Percentiles rank a stretch among this genome's conserved stretches.
Conservation (phyloP, 352 stramenopile species). For the Phytophthora tentaculata region DNA sequence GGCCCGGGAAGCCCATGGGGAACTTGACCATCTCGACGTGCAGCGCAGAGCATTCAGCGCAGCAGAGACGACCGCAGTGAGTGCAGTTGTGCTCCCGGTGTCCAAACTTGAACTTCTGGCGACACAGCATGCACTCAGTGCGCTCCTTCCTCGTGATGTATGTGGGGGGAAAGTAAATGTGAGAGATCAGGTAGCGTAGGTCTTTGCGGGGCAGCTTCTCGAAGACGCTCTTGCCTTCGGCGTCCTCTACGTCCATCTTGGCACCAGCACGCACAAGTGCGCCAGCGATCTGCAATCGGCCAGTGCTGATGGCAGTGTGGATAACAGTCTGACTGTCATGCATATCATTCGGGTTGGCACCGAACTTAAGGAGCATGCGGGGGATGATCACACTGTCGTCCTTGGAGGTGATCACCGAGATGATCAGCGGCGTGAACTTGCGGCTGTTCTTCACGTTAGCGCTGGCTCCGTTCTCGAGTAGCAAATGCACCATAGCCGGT, state of each 20-base stretch:
- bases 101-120: conserved; percentile 89
- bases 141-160: conserved; percentile 90
- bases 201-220: conserved; percentile 83
- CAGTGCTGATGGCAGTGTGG: conserved; percentile 77
- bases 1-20: conserved; percentile 84
- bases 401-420: conserved; percentile 87
- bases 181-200: conserved; percentile 71
- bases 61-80: conserved; percentile 82
- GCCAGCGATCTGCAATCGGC: conserved; percentile 75
- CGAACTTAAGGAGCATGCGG: conserved; percentile 89
- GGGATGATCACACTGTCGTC: conserved; percentile 86
- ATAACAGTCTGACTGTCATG: conserved; percentile 89
- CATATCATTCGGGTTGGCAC: conserved; percentile 90
- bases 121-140: conserved; percentile 83
- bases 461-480: conserved; percentile 79
- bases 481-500: conserved; percentile 79
- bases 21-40: conserved; percentile 82
- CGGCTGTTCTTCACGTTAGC: conserved; percentile 90
- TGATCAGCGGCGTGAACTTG: conserved; percentile 87
- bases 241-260: conserved; percentile 89
- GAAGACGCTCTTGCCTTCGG: conserved; percentile 85
- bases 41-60: conserved; percentile 70
- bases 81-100: conserved; percentile 88
- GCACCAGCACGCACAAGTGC: conserved; percentile 81
- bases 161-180: conserved; percentile 90